These are phyloP conservation scores for Hypoxylon sp. DNA, from an alignment of 2,329 filamentous ascomycete species.

Conservation along the genomic window DNA sequence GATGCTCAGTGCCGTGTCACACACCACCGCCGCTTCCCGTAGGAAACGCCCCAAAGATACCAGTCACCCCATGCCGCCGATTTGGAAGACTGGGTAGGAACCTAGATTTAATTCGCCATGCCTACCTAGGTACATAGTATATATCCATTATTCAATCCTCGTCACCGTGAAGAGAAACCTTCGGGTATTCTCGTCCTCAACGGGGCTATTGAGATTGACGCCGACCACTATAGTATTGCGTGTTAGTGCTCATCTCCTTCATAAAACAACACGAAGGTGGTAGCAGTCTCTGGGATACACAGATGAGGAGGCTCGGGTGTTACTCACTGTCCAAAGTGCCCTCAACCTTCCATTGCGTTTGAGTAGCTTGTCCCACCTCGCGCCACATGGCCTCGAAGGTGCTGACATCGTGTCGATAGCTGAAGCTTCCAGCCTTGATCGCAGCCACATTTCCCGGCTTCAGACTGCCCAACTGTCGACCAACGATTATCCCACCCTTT, in stretches of 20 bases:
- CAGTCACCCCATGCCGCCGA: too few relatives aligned
- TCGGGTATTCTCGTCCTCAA: slow-evolving; percentile 33
- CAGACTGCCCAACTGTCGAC: slow-evolving; percentile 34
- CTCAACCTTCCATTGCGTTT: slow-evolving; percentile 36
- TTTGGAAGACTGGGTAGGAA: too few relatives aligned
- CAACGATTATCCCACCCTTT: slow-evolving; percentile 32
- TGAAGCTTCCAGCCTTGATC: slow-evolving; percentile 14
- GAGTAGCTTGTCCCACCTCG: slow-evolving; percentile 27
- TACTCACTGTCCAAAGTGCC: slow-evolving; percentile 7
- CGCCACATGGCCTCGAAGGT: slow-evolving; percentile 32
- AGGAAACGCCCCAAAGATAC: too few relatives aligned
- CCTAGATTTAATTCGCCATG: too few relatives aligned
- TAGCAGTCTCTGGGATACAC: too few relatives aligned
- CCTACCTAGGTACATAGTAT: too few relatives aligned
- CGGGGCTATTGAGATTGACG: slow-evolving; percentile 18
- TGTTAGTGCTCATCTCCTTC: too few relatives aligned
- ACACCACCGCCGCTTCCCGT: too few relatives aligned
- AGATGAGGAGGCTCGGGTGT: too few relatives aligned
- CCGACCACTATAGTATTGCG: slow-evolving; percentile 21
- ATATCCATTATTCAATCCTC: slow-evolving; percentile 19
- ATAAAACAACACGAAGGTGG: neutral
- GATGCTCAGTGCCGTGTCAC: too few relatives aligned
- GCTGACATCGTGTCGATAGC: slow-evolving; percentile 29
- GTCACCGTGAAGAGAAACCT: slow-evolving; percentile 36
- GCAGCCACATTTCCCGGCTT: slow-evolving; percentile 29